A percentile compares a stretch with the other conserved stretches of the same genome.
These are phyloP conservation scores for Rhodosporidiobolus odoratus DNA, from an alignment of 768 basidiomycete genomes.

Conservation along the genomic window DNA sequence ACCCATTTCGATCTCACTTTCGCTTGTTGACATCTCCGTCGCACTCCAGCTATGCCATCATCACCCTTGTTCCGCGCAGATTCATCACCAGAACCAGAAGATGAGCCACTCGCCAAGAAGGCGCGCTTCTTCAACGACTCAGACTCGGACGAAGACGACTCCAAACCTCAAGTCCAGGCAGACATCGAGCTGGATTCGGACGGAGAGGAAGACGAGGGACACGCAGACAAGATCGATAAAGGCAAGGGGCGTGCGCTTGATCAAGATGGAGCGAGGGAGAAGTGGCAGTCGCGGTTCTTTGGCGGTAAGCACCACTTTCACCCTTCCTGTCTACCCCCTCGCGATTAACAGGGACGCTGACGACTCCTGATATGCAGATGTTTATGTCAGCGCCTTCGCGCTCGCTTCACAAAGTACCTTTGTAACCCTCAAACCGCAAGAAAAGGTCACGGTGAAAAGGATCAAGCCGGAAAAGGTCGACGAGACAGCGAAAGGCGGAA, in stretches of 20 bases:
- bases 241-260: background rate
- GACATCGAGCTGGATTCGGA: background rate
- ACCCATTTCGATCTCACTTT: background rate
- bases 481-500: background rate
- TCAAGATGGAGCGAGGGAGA: too few species aligned
- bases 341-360: background rate
- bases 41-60: background rate
- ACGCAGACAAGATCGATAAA: background rate
- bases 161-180: background rate
- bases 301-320: conserved; percentile 7
- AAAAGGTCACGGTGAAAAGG: conserved; percentile 11
- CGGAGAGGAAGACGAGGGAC: background rate
- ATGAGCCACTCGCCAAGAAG: background rate
- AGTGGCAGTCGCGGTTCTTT: conserved; percentile 10
- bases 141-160: conserved; percentile 1
- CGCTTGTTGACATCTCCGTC: background rate
- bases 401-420: conserved; percentile 2
- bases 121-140: conserved; percentile 19
- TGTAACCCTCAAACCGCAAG: conserved; percentile 14
- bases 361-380: background rate
- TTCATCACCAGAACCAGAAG: background rate
- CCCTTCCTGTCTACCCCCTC: background rate
- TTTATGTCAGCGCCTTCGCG: conserved; percentile 15
- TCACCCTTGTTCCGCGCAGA: conserved; percentile 1
- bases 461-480: background rate